phyloP scores from a whole-genome alignment of 2,329 filamentous ascomycete species.

The Lasiodiplodia theobromae region DNA sequence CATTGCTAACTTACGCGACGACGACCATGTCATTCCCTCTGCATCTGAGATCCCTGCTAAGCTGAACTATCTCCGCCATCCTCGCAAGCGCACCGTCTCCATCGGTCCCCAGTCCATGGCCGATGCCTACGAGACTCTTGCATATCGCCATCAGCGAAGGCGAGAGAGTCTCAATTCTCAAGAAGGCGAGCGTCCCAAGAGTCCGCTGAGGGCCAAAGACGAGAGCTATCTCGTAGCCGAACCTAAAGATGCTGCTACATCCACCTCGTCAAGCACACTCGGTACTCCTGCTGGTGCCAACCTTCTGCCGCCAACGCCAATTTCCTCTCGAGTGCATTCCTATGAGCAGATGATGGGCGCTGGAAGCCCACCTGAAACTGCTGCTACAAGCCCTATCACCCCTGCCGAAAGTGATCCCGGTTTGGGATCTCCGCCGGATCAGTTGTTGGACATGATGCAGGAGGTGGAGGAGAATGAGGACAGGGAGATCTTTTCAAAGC shows the following conservation, averaged over 20 bases:
- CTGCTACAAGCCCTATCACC: conserved; percentile 28
- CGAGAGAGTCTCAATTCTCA: conserved; percentile 64
- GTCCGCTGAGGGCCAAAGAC: conserved; percentile 31
- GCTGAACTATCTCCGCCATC: conserved; percentile 81
- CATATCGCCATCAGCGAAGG: conserved; percentile 79
- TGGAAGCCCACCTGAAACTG: conserved; percentile 52
- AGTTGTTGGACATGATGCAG: conserved; percentile 30
- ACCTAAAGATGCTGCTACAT: conserved; percentile 37
- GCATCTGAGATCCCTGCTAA: conserved; percentile 87
- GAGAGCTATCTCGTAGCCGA: conserved; percentile 30
- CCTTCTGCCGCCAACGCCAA: conserved; percentile 57
- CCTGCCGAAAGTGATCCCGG: conserved; percentile 36
- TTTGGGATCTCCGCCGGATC: background rate
- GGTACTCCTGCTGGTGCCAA: conserved; percentile 50
- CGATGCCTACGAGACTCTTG: conserved; percentile 93
- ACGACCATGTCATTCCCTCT: conserved; percentile 88
- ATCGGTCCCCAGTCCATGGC: conserved; percentile 95
- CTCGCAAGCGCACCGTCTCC: conserved; percentile 81
- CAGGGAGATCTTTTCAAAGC: conserved; percentile 78
- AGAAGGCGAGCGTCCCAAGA: conserved; percentile 42
- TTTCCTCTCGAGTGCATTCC: conserved; percentile 61
- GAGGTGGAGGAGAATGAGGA: conserved; percentile 48
- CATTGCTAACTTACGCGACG: conserved; percentile 74
- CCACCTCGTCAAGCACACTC: conserved; percentile 33
- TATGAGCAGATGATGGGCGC: conserved; percentile 79